Conservation (phyloP, 768 basidiomycete species). For the Hygrophorus russula region DNA sequence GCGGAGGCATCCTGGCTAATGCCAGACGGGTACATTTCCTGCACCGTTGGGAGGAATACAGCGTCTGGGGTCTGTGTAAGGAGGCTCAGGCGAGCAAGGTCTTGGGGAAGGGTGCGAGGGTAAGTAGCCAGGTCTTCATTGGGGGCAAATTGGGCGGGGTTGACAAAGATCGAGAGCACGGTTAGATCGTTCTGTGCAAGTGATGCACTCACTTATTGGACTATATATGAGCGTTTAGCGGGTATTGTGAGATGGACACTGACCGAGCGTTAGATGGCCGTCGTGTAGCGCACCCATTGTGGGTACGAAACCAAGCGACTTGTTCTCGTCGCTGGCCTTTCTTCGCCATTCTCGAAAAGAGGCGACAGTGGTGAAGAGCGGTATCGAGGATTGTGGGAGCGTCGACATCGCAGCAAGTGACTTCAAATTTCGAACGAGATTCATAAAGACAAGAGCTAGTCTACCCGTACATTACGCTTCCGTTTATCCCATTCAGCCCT, state of each 20-base stretch:
- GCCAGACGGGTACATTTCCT: slow-evolving; percentile 90
- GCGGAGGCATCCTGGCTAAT: slow-evolving; percentile 62
- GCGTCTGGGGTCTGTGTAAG: slow-evolving; percentile 39
- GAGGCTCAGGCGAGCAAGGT: slow-evolving; percentile 50
- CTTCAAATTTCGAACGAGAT: no score
- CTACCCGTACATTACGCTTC: not conserved
- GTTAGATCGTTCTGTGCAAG: slow-evolving; percentile 75
- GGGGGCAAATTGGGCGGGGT: slow-evolving; percentile 95
- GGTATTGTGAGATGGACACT: slow-evolving; percentile 13
- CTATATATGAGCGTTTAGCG: slow-evolving; percentile 1
- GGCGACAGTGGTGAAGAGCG: slow-evolving; percentile 46
- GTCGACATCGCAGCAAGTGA: slow-evolving; percentile 3
- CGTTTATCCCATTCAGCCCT: slow-evolving; percentile 41
- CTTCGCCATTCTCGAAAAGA: slow-evolving; percentile 67
- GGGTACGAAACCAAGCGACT: slow-evolving; percentile 86
- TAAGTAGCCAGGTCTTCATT: slow-evolving; percentile 89
- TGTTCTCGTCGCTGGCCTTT: slow-evolving; percentile 40
- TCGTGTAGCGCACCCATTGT: slow-evolving; percentile 97
- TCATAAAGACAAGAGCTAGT: no score
- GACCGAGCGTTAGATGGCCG: slow-evolving; percentile 87
- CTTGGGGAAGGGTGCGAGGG: slow-evolving; percentile 73
- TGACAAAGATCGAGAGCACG: slow-evolving; percentile 93
- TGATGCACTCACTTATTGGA: slow-evolving; percentile 58
- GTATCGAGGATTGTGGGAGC: slow-evolving; percentile 28
- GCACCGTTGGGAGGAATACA: slow-evolving; percentile 69